Evolutionary conservation across 163 green algal genomes (phyloP).

Genomic region (Prototheca wickerhamii): DNA sequence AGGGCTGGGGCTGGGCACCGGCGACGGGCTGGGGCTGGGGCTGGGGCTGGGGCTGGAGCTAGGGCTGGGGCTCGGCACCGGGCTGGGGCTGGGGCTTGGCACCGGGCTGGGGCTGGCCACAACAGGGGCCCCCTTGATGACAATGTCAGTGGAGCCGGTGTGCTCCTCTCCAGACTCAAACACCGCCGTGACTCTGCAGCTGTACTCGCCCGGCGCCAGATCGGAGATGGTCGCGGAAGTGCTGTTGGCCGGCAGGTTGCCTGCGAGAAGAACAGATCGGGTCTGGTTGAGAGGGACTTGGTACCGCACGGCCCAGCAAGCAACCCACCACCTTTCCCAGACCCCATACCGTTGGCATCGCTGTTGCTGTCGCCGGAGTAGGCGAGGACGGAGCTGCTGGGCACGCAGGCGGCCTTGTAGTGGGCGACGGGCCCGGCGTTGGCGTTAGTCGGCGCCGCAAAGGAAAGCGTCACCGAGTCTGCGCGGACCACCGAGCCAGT

Average conservation of each 20-base stretch:
- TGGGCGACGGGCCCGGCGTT: not conserved
- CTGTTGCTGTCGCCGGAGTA: slow-evolving; percentile 2
- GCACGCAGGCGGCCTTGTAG: slow-evolving; percentile 1
- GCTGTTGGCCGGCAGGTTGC: not conserved
- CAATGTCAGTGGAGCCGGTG: not conserved
- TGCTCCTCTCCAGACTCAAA: not conserved
- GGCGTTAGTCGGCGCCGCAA: slow-evolving; percentile 4
- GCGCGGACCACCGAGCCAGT: not conserved
- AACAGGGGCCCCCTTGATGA: not conserved
- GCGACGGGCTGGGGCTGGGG: not conserved
- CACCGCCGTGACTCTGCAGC: slow-evolving; percentile 8
- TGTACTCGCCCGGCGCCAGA: slow-evolving; percentile 11
- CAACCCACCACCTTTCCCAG: not conserved
- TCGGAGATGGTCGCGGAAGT: not conserved
- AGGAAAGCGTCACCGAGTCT: not conserved
- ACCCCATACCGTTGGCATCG: not conserved
- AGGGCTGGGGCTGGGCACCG: slow-evolving; percentile 5
- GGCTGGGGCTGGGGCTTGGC: not conserved
- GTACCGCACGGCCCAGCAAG: too few species aligned
- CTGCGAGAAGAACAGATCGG: too few species aligned
- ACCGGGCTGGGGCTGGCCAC: not conserved
- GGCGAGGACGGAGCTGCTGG: not conserved
- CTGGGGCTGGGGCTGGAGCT: slow-evolving; percentile 2
- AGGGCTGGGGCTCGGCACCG: not conserved
- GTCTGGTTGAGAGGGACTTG: too few species aligned